phyloP scores from a whole-genome alignment of 2,329 filamentous ascomycete genomes.

The Diaporthe citriasiana region DNA sequence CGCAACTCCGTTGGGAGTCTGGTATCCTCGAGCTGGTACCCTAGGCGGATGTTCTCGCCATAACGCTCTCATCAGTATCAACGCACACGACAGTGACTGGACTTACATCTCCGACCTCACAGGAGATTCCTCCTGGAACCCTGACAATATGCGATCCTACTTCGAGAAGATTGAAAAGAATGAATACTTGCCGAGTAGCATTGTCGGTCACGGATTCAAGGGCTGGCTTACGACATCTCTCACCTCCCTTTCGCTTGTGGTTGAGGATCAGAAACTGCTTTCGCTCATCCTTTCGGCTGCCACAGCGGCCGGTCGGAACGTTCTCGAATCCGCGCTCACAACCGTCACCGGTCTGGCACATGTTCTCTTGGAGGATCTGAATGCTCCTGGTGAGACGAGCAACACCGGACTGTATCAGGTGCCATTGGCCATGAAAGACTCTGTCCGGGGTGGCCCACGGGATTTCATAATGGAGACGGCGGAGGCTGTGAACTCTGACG shows the following conservation, averaged over 20 bases:
- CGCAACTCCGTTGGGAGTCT: constrained; percentile 48
- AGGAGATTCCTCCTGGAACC: constrained; percentile 62
- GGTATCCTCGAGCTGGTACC: constrained; percentile 47
- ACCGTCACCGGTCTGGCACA: constrained; percentile 37
- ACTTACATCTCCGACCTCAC: constrained; percentile 62
- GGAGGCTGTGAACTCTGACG: constrained; percentile 49
- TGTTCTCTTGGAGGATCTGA: constrained; percentile 38
- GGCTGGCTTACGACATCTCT: constrained; percentile 58
- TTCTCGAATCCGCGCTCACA: constrained; percentile 26
- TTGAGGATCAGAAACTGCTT: constrained; percentile 59
- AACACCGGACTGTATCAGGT: constrained; percentile 48
- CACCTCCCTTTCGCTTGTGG: constrained; percentile 59
- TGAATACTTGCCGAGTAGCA: constrained; percentile 49
- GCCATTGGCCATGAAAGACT: constrained; percentile 59
- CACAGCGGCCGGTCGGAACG: constrained; percentile 30
- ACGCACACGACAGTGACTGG: constrained; percentile 64
- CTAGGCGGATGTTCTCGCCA: constrained; percentile 57
- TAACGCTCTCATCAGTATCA: constrained; percentile 63
- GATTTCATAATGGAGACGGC: constrained; percentile 57
- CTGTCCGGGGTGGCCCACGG: constrained; percentile 52
- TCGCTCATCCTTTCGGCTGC: constrained; percentile 38
- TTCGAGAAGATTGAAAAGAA: constrained; percentile 62
- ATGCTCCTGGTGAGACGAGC: constrained; percentile 45
- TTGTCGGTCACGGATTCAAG: constrained; percentile 62
- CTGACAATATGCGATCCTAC: constrained; percentile 64